Base-by-base conservation (phyloP, 805 yeast genomes). In the Lipomyces starkeyi region DNA sequence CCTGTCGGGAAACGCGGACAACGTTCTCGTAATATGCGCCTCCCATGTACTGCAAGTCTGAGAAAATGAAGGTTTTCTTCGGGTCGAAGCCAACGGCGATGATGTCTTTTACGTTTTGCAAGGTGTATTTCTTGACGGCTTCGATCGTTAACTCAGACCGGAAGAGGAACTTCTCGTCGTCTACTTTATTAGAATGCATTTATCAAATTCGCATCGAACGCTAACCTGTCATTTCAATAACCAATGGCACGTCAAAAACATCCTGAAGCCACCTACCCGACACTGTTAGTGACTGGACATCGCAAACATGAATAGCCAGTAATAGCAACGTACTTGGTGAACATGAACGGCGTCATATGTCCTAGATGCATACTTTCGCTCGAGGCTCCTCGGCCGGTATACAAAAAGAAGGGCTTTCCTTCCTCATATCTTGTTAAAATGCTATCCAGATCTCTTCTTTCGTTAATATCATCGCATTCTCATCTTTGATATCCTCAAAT, bases 321-420 rank as follows among this genome's bases (percentile, higher is more conserved):
- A 37, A 37, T 13, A 13, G 14, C 40, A 3, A 27, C 71, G 17
- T 53, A 70, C 74, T 93, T 93, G 65, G 99, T 95, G 83, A 95
- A 95, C 40, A 90, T 80, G 77, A 95, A 95, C 20, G 99, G 99
- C 69, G 93, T 86, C 93, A 94, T 88, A 80, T 95, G 99, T 63
- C 99, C 99, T 81, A 95, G 83, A 78, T 95, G 99, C 91, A 95
- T 89, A 25, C 95, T 89, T 74, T 90, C 97, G 55, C 93, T 87
- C 1, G 97, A 91, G 49, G 99, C 98, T 4, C 99, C 99, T 79
- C 99, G 87, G 53, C 99, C 99, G 17, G 99, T 95, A 79, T 95
- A 95, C 70, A 95, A 82, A 82, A 94, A 95, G 80, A 95, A 95
- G 37, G 93, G 97, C 80, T 95, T 92, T 25, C 97, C 97, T 76